phyloP scores from a whole-genome alignment of 2,329 filamentous ascomycete species.

The Fusarium hostae region DNA sequence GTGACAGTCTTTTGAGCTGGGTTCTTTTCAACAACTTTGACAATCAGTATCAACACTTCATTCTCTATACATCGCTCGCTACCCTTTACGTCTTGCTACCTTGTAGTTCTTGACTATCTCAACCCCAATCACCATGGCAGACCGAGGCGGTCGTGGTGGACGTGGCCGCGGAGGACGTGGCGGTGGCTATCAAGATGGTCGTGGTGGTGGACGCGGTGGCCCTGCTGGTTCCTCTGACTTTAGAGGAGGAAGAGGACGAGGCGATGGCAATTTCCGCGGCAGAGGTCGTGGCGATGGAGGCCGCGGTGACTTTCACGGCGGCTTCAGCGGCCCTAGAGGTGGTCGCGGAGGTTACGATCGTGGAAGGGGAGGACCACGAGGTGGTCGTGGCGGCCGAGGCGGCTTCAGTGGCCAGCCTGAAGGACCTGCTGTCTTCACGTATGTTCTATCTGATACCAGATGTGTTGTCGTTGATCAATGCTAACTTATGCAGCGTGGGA shows the following conservation, averaged over 20 bases:
- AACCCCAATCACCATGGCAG: constrained; percentile 39
- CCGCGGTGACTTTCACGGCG: constrained; percentile 26
- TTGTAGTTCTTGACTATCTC: neutral
- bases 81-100: neutral
- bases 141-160: constrained; percentile 38
- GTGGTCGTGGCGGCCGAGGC: constrained; percentile 28
- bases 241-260: constrained; percentile 38
- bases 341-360: constrained; percentile 35
- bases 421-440: constrained; percentile 35
- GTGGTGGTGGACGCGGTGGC: constrained; percentile 29
- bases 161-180: constrained; percentile 33
- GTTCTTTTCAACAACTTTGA: neutral
- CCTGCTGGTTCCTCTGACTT: constrained; percentile 15
- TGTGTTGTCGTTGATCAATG: neutral
- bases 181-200: constrained; percentile 28
- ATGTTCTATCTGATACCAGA: constrained; percentile 4
- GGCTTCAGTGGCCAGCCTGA: neutral
- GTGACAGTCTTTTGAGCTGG: neutral
- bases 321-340: constrained; percentile 29
- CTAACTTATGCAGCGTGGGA: constrained; percentile 39
- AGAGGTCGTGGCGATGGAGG: constrained; percentile 14
- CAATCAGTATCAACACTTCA: neutral
- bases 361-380: constrained; percentile 38
- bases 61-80: neutral
- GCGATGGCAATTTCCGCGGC: constrained; percentile 13